A percentile compares a stretch with the other conserved stretches of the same genome.
phyloP scores from a whole-genome alignment of 192 early-diverging fungal genomes.

The Entophlyctis helioformis region DNA sequence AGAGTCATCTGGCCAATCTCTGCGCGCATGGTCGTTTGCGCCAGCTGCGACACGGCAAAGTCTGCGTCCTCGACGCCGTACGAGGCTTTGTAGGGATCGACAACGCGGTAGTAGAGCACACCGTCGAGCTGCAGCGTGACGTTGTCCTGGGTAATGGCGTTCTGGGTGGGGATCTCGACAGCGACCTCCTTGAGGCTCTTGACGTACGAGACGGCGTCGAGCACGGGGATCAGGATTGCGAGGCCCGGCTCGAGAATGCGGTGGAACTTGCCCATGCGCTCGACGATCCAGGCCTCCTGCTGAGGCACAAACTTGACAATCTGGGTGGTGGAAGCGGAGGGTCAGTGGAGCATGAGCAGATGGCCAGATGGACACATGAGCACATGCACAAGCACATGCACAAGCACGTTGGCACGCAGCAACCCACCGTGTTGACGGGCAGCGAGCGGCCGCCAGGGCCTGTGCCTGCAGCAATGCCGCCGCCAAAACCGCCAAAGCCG shows the following conservation, averaged over 20 bases:
- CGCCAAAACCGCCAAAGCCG: too few species aligned
- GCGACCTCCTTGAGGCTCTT: slow-evolving; percentile 93
- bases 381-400: too few species aligned
- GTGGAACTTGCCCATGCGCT: slow-evolving; percentile 76
- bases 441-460: too few species aligned
- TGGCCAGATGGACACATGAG: too few species aligned
- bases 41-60: slow-evolving; percentile 90
- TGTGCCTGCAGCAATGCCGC: too few species aligned
- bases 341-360: too few species aligned
- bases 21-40: slow-evolving; percentile 98
- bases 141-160: slow-evolving; percentile 91
- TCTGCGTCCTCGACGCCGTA: slow-evolving; percentile 93
- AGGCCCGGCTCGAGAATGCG: slow-evolving; percentile 80
- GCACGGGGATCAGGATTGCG: slow-evolving; percentile 74
- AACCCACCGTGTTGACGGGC: too few species aligned
- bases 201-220: slow-evolving; percentile 86
- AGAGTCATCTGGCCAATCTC: slow-evolving; percentile 98
- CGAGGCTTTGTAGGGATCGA: slow-evolving; percentile 76
- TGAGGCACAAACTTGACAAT: slow-evolving; percentile 94
- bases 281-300: slow-evolving; percentile 95
- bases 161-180: slow-evolving; percentile 68
- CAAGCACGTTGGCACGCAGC: too few species aligned
- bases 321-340: background rate
- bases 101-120: slow-evolving; percentile 86
- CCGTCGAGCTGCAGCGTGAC: slow-evolving; percentile 93